These are phyloP conservation scores for Leishmania guyanensis DNA, from an alignment of 208 protist species.

Conservation along the genomic window DNA sequence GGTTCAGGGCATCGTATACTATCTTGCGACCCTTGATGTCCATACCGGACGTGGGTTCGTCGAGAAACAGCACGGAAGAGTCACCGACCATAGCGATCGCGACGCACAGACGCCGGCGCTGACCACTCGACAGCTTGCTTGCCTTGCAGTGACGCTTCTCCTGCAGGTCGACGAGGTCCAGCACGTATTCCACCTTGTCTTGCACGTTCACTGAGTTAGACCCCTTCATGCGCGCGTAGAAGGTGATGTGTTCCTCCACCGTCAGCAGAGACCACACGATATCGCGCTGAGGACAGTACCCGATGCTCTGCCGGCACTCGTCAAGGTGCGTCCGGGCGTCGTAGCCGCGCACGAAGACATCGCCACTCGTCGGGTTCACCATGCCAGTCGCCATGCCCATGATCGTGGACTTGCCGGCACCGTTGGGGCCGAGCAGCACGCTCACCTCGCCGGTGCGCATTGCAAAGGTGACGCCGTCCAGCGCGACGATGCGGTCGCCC, in stretches of 20 bases:
- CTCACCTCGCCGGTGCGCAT: conserved; percentile 75
- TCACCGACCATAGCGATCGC: conserved; percentile 87
- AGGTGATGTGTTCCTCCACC: conserved; percentile 90
- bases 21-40: conserved; percentile 73
- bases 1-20: conserved; percentile 75
- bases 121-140: conserved; percentile 69
- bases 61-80: conserved; percentile 77
- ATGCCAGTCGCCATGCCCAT: conserved; percentile 82
- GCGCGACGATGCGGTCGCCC: conserved; percentile 53
- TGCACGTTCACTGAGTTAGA: conserved; percentile 44
- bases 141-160: conserved; percentile 61
- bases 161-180: conserved; percentile 57
- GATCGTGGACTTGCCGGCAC: conserved; percentile 83
- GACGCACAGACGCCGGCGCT: conserved; percentile 83
- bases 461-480: conserved; percentile 70
- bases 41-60: conserved; percentile 94
- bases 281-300: conserved; percentile 95
- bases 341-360: conserved; percentile 69
- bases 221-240: conserved; percentile 93
- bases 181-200: conserved; percentile 46
- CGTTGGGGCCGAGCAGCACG: conserved; percentile 87
- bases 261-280: conserved; percentile 93
- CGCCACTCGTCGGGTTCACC: conserved; percentile 58
- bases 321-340: conserved; percentile 53
- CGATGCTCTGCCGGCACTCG: conserved; percentile 80